Conservation (phyloP, 176 grass and related monocot species). For the Chrysopogon serrulatus region DNA sequence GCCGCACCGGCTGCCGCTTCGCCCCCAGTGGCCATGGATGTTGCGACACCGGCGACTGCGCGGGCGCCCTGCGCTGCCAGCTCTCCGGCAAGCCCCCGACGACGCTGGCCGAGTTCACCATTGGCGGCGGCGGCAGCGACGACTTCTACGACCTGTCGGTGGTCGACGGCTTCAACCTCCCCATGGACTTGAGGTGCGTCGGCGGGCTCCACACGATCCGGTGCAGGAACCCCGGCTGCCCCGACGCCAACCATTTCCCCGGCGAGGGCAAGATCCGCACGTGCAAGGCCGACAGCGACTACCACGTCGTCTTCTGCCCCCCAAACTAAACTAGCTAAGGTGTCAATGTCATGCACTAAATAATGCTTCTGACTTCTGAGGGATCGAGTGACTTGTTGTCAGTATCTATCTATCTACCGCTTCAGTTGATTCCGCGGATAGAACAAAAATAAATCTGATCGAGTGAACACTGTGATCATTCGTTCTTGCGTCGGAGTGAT, state of each 20-base stretch:
- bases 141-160: conserved; percentile 27
- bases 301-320: not conserved
- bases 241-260: not conserved
- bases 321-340: too few relatives aligned
- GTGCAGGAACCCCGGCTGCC: not conserved
- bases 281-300: not conserved
- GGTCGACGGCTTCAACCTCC: conserved; percentile 12
- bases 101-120: conserved; percentile 20
- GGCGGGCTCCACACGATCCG: not conserved
- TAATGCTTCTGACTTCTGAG: too few relatives aligned
- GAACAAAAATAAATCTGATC: too few relatives aligned
- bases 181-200: too few relatives aligned
- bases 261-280: not conserved
- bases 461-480: too few relatives aligned
- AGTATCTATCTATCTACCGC: too few relatives aligned
- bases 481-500: too few relatives aligned
- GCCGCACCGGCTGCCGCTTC: not conserved
- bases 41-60: not conserved
- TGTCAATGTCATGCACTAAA: too few relatives aligned
- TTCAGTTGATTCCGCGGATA: too few relatives aligned
- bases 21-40: too few relatives aligned
- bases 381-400: too few relatives aligned
- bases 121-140: not conserved
- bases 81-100: not conserved
- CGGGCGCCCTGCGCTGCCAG: not conserved